These are phyloP conservation scores for Danielozyma ontarioensis DNA, from an alignment of 805 yeast genomes.

Conservation along the genomic window DNA sequence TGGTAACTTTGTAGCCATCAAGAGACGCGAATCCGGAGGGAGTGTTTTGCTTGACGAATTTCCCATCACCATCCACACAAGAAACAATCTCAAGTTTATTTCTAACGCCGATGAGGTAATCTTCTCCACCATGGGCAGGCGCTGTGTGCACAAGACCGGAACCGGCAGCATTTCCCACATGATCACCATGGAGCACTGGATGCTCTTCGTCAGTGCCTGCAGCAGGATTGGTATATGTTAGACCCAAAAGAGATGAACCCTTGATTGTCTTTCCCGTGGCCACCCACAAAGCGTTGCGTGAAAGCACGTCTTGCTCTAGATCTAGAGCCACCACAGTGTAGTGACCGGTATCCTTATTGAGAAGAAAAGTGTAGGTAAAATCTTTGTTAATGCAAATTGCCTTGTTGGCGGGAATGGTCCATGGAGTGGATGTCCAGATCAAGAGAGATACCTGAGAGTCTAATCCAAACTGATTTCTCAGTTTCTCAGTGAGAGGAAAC, in stretches of 20 bases:
- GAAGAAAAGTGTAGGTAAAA: conserved; percentile 50
- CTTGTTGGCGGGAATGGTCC: conserved; percentile 88
- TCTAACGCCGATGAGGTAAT: conserved; percentile 63
- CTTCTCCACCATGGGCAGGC: conserved; percentile 97
- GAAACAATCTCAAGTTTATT: conserved; percentile 59
- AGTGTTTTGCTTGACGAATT: conserved; percentile 47
- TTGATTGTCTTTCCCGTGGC: conserved; percentile 6
- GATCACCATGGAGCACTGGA: conserved; percentile 74
- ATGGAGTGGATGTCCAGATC: conserved; percentile 98
- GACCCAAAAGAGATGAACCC: conserved; percentile 21
- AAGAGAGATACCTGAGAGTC: conserved; percentile 23
- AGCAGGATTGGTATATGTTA: conserved; percentile 55
- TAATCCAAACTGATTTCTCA: background rate
- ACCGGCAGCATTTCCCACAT: conserved; percentile 78
- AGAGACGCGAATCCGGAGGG: conserved; percentile 43
- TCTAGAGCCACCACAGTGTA: conserved; percentile 53
- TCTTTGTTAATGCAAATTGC: conserved; percentile 71
- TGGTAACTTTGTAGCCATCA: conserved; percentile 36
- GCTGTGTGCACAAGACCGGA: conserved; percentile 97
- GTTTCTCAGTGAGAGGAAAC: conserved; percentile 42
- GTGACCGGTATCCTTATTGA: conserved; percentile 28
- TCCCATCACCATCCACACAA: conserved; percentile 75
- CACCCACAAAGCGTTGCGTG: conserved; percentile 15
- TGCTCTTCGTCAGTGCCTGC: conserved; percentile 23
- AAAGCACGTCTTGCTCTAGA: conserved; percentile 35